Evolutionary conservation across 2,329 filamentous ascomycete species (phyloP).

Genomic region (Alternaria sp.): DNA sequence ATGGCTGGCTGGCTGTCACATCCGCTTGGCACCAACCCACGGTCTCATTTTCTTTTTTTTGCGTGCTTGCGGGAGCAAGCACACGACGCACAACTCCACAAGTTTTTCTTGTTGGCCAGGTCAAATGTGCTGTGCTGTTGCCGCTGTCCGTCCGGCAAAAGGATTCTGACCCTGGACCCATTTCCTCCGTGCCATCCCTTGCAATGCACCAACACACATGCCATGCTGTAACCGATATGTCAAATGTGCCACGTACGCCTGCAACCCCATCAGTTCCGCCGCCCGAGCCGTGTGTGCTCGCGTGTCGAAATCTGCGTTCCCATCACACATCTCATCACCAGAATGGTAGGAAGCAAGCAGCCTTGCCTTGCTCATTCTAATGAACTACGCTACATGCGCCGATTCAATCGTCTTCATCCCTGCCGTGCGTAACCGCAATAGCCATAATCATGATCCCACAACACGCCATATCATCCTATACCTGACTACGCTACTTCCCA

Average conservation of each 20-base stretch:
- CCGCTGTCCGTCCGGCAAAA: slow-evolving; percentile 8
- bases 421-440: not conserved
- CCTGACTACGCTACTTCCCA: not conserved
- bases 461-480: not conserved
- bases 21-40: not conserved
- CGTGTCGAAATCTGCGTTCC: not conserved
- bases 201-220: slow-evolving; percentile 1
- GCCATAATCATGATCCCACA: not conserved
- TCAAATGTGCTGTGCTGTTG: slow-evolving; percentile 2
- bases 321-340: not conserved
- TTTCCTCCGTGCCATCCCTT: slow-evolving; percentile 17
- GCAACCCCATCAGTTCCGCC: slow-evolving; percentile 9
- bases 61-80: not conserved
- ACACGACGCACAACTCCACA: slow-evolving; percentile 3
- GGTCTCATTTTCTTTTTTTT: not conserved
- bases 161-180: slow-evolving; percentile 15
- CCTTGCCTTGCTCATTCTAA: not conserved
- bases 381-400: not conserved
- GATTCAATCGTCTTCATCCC: not conserved
- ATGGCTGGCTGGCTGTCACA: not conserved
- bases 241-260: slow-evolving; percentile 12
- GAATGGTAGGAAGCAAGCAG: not conserved
- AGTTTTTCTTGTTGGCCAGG: not conserved
- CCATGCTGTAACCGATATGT: slow-evolving; percentile 5
- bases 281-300: slow-evolving; percentile 6